phyloP scores from a whole-genome alignment of 2,329 filamentous ascomycete species.

The Microcyclospora pomicola region DNA sequence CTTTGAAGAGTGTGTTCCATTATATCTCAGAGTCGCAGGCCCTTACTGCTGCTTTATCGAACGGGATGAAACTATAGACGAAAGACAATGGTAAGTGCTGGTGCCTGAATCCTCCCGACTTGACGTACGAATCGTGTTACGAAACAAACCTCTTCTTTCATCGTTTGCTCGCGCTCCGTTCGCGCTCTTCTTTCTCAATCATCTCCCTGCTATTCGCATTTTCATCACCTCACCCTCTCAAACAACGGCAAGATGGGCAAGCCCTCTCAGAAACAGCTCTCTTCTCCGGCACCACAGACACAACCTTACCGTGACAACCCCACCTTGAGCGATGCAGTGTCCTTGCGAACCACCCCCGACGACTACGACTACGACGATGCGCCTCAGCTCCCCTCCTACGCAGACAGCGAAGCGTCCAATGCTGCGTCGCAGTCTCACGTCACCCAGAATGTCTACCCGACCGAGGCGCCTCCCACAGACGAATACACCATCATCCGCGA shows the following conservation, averaged over 20 bases:
- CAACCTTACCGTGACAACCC: conserved; percentile 11
- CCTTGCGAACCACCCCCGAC: conserved; percentile 16
- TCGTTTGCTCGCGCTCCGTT: no score
- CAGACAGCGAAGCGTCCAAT: conserved; percentile 12
- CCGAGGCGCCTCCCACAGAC: conserved; percentile 3
- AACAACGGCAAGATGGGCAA: conserved; percentile 1
- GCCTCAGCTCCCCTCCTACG: conserved; percentile 16
- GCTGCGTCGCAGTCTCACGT: neutral
- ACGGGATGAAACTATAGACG: no score
- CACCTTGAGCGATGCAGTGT: conserved; percentile 11
- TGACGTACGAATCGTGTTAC: no score
- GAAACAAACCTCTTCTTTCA: no score
- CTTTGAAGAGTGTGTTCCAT: no score
- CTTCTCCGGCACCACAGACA: neutral
- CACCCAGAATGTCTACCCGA: neutral
- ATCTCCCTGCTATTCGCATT: no score
- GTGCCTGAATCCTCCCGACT: no score
- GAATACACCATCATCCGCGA: conserved; percentile 8
- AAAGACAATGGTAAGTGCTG: no score
- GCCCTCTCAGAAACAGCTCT: neutral
- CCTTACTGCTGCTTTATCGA: no score
- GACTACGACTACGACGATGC: conserved; percentile 17
- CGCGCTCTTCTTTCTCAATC: no score
- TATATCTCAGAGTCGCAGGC: no score
- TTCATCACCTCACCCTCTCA: no score